These are phyloP conservation scores for Komagataea norvegica DNA, from an alignment of 1,139 yeast genomes.

Conservation along the genomic window DNA sequence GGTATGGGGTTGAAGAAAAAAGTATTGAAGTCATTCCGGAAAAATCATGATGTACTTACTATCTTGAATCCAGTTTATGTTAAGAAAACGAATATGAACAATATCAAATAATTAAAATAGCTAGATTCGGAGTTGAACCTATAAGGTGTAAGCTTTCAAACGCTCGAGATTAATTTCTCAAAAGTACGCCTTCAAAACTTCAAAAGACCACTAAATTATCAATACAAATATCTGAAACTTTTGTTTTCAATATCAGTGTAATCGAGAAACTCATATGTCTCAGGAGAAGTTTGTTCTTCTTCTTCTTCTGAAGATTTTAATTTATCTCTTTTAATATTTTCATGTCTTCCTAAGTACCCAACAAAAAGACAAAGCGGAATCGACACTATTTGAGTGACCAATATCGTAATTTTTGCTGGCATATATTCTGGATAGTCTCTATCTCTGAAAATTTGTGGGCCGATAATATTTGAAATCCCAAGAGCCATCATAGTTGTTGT, in stretches of 20 bases:
- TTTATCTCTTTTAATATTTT: slow-evolving; percentile 29
- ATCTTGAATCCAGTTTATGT: no score
- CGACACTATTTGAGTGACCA: slow-evolving; percentile 36
- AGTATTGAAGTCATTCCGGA: no score
- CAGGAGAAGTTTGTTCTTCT: slow-evolving; percentile 15
- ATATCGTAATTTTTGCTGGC: slow-evolving; percentile 47
- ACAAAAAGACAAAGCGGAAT: slow-evolving; percentile 17
- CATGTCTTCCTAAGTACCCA: slow-evolving; percentile 31
- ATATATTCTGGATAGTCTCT: slow-evolving; percentile 38
- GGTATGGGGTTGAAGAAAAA: no score
- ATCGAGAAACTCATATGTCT: slow-evolving; percentile 43
- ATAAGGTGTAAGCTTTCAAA: neutral
- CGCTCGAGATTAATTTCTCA: neutral
- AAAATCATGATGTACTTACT: no score
- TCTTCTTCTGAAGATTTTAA: slow-evolving; percentile 2
- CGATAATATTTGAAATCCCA: slow-evolving; percentile 37
- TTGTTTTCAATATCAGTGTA: slow-evolving; percentile 47
- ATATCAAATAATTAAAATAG: no score
- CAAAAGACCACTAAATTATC: no score
- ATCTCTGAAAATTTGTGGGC: slow-evolving; percentile 41
- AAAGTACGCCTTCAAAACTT: no score
- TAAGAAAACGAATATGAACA: no score
- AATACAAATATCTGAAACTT: slow-evolving; percentile 36
- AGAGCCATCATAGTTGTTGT: slow-evolving; percentile 40
- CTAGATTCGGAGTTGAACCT: no score